phyloP scores from a whole-genome alignment of 78 protist genomes.

The Planoprotostelium fungivorum region DNA sequence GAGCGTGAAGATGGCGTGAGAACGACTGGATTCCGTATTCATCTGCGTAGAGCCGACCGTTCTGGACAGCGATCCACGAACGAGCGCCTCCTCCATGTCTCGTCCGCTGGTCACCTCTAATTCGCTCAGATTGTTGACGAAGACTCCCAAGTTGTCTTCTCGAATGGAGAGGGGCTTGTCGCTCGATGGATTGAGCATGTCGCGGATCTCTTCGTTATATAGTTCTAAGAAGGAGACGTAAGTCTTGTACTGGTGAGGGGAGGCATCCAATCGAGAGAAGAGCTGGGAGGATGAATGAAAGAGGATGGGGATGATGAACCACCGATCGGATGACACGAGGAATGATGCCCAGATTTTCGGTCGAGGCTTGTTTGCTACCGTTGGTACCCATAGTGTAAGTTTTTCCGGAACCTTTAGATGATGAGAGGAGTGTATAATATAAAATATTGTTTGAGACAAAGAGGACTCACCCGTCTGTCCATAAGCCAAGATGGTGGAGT shows the following conservation, averaged over 20 bases:
- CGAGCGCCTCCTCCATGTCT: constrained; percentile 57
- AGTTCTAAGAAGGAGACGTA: constrained; percentile 78
- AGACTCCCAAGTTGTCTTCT: neutral
- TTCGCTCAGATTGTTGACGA: constrained; percentile 28
- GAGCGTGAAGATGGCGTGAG: constrained; percentile 91
- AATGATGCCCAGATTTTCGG: constrained; percentile 53
- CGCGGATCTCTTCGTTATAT: constrained; percentile 85
- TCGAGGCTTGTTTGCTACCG: constrained; percentile 14
- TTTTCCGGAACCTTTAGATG: constrained; percentile 20
- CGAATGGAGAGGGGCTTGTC: neutral
- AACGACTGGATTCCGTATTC: constrained; percentile 73
- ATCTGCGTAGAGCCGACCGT: constrained; percentile 72
- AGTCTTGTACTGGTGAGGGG: constrained; percentile 24
- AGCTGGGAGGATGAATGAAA: neutral
- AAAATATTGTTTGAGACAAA: too few relatives aligned
- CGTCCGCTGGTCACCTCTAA: constrained; percentile 41
- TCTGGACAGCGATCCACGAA: constrained; percentile 56
- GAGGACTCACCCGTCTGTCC: constrained; percentile 76
- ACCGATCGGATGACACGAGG: constrained; percentile 55
- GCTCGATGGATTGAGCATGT: constrained; percentile 57
- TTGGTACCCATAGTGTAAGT: constrained; percentile 68
- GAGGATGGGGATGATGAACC: constrained; percentile 8
- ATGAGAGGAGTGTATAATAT: neutral
- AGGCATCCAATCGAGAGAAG: constrained; percentile 15
- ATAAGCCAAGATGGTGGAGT: constrained; percentile 70